Evolutionary conservation across 1,139 yeast species (phyloP).

Genomic region (Saccharomyces pastorianus): DNA sequence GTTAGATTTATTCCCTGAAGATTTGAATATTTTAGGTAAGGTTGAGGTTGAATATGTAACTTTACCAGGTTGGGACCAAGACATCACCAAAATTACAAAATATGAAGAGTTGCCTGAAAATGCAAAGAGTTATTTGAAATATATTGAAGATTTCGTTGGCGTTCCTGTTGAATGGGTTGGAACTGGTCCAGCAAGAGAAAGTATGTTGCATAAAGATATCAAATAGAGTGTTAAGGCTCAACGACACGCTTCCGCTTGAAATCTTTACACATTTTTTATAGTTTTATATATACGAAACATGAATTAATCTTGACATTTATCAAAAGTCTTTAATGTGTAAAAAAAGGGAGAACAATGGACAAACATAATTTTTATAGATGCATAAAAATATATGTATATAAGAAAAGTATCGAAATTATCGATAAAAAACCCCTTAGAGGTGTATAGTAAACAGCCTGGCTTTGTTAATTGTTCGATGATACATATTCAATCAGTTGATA

Average conservation of each 20-base stretch:
- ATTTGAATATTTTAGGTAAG: slow-evolving; percentile 66
- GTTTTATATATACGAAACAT: neutral
- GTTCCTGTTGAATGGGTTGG: slow-evolving; percentile 97
- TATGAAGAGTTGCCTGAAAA: slow-evolving; percentile 80
- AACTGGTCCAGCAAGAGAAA: slow-evolving; percentile 94
- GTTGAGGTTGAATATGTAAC: slow-evolving; percentile 88
- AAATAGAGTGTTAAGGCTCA: slow-evolving; percentile 1
- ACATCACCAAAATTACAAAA: slow-evolving; percentile 61
- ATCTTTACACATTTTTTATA: neutral
- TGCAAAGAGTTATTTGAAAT: slow-evolving; percentile 75
- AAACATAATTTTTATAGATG: neutral
- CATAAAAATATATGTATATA: neutral
- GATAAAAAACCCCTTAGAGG: neutral
- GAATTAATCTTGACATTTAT: neutral
- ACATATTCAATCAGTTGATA: neutral
- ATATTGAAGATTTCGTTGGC: slow-evolving; percentile 71
- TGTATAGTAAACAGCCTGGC: neutral
- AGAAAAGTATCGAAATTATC: neutral
- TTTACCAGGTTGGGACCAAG: slow-evolving; percentile 89
- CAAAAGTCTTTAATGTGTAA: neutral
- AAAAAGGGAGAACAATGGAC: neutral
- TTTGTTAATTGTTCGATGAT: no score
- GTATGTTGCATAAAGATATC: slow-evolving; percentile 46
- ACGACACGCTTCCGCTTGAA: neutral
- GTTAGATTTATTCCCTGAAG: slow-evolving; percentile 84